These are phyloP conservation scores for Aegilops sharonensis DNA, from an alignment of 176 grass and related monocot genomes.

Conservation along the genomic window DNA sequence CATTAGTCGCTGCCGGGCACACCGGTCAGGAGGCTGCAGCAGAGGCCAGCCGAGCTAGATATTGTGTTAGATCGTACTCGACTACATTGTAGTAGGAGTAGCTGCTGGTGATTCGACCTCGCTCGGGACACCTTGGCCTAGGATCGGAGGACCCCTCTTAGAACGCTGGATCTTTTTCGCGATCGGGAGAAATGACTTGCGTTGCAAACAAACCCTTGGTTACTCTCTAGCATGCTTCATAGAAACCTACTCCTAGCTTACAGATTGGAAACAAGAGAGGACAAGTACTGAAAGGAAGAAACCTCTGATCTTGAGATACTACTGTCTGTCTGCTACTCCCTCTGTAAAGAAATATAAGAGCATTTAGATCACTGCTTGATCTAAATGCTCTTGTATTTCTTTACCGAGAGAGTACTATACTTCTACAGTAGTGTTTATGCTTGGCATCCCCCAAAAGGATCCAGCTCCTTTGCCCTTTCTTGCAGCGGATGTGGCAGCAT, in stretches of 20 bases:
- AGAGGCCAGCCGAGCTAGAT: neutral
- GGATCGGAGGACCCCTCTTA: neutral
- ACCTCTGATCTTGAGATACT: neutral
- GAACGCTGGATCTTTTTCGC: too few species aligned
- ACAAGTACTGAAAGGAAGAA: neutral
- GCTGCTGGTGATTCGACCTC: neutral
- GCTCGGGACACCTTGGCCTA: constrained; percentile 7
- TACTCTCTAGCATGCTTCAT: neutral
- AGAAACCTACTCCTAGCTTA: neutral
- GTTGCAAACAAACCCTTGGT: too few species aligned
- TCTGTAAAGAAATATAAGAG: too few species aligned
- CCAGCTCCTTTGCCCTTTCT: constrained; percentile 32
- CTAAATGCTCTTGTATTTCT: too few species aligned
- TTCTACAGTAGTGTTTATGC: too few species aligned
- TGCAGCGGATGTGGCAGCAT: neutral
- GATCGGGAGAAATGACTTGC: too few species aligned
- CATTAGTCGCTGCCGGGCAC: neutral
- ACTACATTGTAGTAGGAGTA: too few species aligned
- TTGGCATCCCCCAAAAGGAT: constrained; percentile 33
- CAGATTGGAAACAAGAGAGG: neutral
- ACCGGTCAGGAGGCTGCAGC: neutral
- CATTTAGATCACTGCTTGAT: too few species aligned
- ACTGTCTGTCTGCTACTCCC: too few species aligned
- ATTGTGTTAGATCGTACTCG: neutral
- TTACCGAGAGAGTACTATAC: too few species aligned